Conservation (phyloP, 1,284 basidiomycete species). For the Ustilago nuda region DNA sequence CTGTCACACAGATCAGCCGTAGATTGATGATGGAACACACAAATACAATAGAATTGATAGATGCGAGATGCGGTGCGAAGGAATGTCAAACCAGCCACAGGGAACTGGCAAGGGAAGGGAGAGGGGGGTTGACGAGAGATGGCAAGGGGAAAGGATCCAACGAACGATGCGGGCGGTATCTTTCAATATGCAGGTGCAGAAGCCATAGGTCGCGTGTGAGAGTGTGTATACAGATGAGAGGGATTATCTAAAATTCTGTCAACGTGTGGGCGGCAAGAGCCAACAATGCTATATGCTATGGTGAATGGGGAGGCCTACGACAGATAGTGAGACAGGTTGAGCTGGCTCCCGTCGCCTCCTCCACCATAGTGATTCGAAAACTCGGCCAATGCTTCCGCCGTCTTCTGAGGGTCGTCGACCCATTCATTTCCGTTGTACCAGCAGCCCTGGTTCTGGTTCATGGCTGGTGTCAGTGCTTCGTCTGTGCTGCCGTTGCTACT, state of each 20-base stretch:
- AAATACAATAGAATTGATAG: constrained; percentile 33
- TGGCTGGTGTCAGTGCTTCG: constrained; percentile 47
- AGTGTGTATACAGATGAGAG: constrained; percentile 1
- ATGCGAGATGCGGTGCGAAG: constrained; percentile 13
- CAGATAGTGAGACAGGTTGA: constrained; percentile 43
- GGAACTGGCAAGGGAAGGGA: background rate
- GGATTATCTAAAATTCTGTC: no score
- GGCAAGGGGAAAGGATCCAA: background rate
- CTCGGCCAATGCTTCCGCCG: constrained; percentile 47
- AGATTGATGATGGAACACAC: constrained; percentile 2
- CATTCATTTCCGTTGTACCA: constrained; percentile 48
- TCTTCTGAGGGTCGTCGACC: constrained; percentile 55
- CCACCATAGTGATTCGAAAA: constrained; percentile 43
- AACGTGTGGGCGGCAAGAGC: background rate
- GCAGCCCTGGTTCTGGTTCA: constrained; percentile 44
- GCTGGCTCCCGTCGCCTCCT: constrained; percentile 24
- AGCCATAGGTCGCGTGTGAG: background rate
- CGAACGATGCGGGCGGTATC: background rate
- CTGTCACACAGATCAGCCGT: background rate
- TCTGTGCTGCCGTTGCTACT: constrained; percentile 53
- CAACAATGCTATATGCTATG: background rate
- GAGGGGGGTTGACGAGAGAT: no score
- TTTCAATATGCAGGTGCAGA: constrained; percentile 7
- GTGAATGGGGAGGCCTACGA: constrained; percentile 11
- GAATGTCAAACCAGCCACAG: constrained; percentile 3